Evolutionary conservation across 176 grass and related monocot species (phyloP).

Genomic region (Oryza meyeriana): DNA sequence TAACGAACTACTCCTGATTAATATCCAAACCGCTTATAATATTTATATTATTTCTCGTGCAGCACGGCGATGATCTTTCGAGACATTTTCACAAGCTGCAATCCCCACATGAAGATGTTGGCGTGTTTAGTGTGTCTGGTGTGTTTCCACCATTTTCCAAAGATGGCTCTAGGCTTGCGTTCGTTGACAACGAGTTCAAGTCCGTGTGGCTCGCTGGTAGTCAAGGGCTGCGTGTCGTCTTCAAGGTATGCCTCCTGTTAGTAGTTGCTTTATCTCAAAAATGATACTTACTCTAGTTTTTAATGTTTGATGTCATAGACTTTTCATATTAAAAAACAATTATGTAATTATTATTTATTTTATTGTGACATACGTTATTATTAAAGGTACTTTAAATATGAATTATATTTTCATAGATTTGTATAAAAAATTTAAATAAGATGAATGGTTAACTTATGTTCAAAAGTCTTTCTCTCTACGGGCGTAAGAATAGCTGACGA

Average conservation of each 20-base stretch:
- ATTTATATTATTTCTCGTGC: not conserved
- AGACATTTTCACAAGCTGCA: constrained; percentile 18
- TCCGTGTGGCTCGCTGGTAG: not conserved
- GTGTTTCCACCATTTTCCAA: constrained; percentile 25
- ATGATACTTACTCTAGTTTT: too few relatives aligned
- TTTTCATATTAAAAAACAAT: too few relatives aligned
- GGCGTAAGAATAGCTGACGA: not conserved
- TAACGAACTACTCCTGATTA: too few relatives aligned
- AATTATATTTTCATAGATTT: too few relatives aligned
- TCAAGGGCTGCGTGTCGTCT: constrained; percentile 9
- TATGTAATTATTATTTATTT: too few relatives aligned
- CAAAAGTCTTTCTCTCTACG: too few relatives aligned
- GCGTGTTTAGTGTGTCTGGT: not conserved
- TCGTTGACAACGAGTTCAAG: constrained; percentile 20
- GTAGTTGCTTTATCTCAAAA: not conserved
- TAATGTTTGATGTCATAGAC: too few relatives aligned
- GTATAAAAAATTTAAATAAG: too few relatives aligned
- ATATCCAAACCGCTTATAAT: not conserved
- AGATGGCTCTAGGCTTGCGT: constrained; percentile 21
- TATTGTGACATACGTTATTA: too few relatives aligned
- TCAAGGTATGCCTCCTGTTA: not conserved
- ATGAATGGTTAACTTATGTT: too few relatives aligned
- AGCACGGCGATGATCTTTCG: constrained; percentile 12
- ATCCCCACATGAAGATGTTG: constrained; percentile 14
- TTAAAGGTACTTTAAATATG: too few relatives aligned